Evolutionary conservation across 345 rosid species (phyloP).

Genomic region (Murraya paniculata): DNA sequence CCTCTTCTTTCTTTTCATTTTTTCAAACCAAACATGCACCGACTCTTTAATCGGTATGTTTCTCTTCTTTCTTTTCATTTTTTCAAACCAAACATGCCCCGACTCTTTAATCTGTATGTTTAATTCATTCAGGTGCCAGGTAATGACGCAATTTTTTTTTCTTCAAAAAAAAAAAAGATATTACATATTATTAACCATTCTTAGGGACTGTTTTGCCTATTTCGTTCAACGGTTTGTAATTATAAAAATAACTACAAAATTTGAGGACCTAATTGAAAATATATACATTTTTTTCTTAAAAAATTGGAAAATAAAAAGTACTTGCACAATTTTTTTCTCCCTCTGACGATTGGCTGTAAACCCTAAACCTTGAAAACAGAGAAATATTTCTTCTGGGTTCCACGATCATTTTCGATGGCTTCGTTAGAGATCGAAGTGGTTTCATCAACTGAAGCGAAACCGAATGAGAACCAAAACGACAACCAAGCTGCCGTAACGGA

Average conservation of each 20-base stretch:
- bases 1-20: too few species aligned
- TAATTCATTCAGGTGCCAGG: too few species aligned
- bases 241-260: too few species aligned
- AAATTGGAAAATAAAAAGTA: not conserved
- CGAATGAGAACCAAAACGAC: constrained; percentile 26
- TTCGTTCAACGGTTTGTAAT: not conserved
- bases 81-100: too few species aligned
- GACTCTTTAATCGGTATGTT: too few species aligned
- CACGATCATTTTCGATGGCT: constrained; percentile 35
- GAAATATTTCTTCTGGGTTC: not conserved
- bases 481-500: constrained; percentile 35
- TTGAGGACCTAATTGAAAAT: not conserved
- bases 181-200: not conserved
- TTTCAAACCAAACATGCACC: too few species aligned
- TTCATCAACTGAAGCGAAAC: constrained; percentile 28
- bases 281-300: not conserved
- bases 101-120: too few species aligned
- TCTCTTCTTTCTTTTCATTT: too few species aligned
- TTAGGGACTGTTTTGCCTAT: not conserved
- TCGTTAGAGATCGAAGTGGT: constrained; percentile 66
- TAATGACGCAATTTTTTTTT: too few species aligned
- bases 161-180: too few species aligned
- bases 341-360: not conserved
- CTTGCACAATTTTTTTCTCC: not conserved
- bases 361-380: not conserved